A percentile compares a stretch with the other conserved stretches of the same genome.
Conservation (phyloP, 2,329 filamentous ascomycete species). For the Neurospora crassa region DNA sequence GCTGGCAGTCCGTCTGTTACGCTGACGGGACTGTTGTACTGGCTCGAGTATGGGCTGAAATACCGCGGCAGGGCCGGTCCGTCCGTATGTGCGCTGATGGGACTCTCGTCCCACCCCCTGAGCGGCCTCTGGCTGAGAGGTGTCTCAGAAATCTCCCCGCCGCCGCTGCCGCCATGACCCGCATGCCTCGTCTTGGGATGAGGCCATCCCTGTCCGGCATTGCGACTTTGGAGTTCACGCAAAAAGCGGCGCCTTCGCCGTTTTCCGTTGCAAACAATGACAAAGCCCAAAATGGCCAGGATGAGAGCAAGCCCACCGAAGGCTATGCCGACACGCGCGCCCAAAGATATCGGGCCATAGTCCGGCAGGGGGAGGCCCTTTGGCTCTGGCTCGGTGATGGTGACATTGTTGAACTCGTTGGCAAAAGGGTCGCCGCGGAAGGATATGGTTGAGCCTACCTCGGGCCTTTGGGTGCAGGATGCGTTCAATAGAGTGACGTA, state of each 20-base stretch:
- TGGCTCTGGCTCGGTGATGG: constrained; percentile 39
- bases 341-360: constrained; percentile 40
- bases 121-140: constrained; percentile 45
- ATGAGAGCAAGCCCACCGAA: constrained; percentile 39
- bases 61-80: constrained; percentile 29
- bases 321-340: constrained; percentile 49
- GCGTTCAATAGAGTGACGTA: constrained; percentile 45
- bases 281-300: constrained; percentile 38
- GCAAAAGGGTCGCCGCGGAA: constrained; percentile 45
- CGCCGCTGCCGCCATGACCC: constrained; percentile 14
- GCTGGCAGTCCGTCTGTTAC: constrained; percentile 25
- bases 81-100: constrained; percentile 31
- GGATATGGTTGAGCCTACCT: constrained; percentile 36
- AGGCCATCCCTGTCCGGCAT: constrained; percentile 32
- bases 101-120: constrained; percentile 45
- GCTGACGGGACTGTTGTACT: constrained; percentile 49
- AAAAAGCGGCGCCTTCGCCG: constrained; percentile 44
- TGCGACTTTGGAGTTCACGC: constrained; percentile 33
- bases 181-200: constrained; percentile 21
- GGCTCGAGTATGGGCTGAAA: constrained; percentile 50
- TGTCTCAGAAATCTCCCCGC: constrained; percentile 38
- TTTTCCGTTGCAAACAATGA: constrained; percentile 47
- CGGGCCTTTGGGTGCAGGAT: constrained; percentile 44
- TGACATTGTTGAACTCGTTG: constrained; percentile 26
- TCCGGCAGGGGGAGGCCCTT: constrained; percentile 29